Percentiles rank a stretch among this genome's conserved stretches.
Evolutionary conservation across 345 rosid genomes (phyloP).

Genomic region (Draba incana): DNA sequence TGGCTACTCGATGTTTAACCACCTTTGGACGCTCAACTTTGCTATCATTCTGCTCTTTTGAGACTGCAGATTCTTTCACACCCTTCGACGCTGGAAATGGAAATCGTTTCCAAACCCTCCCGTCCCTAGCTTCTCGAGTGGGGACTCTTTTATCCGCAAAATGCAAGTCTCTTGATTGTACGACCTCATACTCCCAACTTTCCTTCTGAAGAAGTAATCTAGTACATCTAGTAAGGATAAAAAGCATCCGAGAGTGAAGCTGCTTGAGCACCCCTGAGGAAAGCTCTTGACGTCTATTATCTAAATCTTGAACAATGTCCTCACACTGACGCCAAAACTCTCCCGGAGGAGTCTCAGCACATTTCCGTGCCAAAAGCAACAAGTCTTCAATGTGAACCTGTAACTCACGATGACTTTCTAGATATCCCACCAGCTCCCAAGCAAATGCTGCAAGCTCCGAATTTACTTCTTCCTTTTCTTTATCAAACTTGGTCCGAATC

Average conservation of each 20-base stretch:
- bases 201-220: conserved; percentile 95
- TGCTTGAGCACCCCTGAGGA: conserved; percentile 76
- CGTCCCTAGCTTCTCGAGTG: conserved; percentile 32
- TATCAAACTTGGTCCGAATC: conserved; percentile 82
- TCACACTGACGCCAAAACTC: conserved; percentile 96
- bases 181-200: conserved; percentile 67
- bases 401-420: conserved; percentile 78
- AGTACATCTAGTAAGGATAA: conserved; percentile 90
- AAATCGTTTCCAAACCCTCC: conserved; percentile 66
- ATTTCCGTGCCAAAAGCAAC: conserved; percentile 78
- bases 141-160: conserved; percentile 65
- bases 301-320: conserved; percentile 90
- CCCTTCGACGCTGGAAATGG: conserved; percentile 66
- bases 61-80: conserved; percentile 50
- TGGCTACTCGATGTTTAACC: conserved; percentile 39
- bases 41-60: conserved; percentile 50
- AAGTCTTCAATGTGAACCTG: conserved; percentile 81
- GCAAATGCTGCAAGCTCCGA: conserved; percentile 79
- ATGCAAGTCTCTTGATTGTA: conserved; percentile 66
- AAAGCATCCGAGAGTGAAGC: conserved; percentile 87
- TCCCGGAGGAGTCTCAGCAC: conserved; percentile 70
- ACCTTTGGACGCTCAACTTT: conserved; percentile 53
- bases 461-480: conserved; percentile 94
- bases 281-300: conserved; percentile 92
- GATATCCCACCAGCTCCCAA: conserved; percentile 70